Conservation (phyloP, 192 early-diverging fungal species). For the Chytriomyces sp. region DNA sequence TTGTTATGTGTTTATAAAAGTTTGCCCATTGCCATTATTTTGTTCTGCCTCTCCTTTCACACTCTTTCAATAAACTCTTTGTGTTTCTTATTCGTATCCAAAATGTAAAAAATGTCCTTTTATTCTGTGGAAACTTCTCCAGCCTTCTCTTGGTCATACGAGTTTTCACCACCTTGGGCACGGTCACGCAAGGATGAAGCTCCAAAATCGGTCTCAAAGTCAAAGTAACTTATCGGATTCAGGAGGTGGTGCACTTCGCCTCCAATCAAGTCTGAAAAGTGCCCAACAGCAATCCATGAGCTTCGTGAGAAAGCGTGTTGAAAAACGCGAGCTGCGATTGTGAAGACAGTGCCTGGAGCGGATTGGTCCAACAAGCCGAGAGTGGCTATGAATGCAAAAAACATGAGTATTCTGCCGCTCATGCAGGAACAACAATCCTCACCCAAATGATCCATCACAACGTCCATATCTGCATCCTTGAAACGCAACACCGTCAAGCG, state of each 20-base stretch:
- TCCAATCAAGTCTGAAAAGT: constrained; percentile 14
- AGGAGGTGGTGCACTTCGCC: too few relatives aligned
- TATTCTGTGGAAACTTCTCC: too few relatives aligned
- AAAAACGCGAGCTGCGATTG: constrained; percentile 19
- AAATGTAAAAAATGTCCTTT: too few relatives aligned
- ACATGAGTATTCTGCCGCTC: neutral
- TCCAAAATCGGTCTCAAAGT: too few relatives aligned
- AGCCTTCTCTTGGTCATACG: too few relatives aligned
- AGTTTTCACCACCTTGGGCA: too few relatives aligned
- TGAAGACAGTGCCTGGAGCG: constrained; percentile 17
- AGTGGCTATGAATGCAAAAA: neutral
- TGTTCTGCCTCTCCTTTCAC: neutral
- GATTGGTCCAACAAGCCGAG: constrained; percentile 16
- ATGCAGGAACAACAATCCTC: neutral
- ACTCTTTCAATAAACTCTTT: neutral
- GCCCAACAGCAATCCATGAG: constrained; percentile 19
- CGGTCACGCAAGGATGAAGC: too few relatives aligned
- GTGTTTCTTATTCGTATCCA: neutral
- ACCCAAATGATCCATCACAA: constrained; percentile 29
- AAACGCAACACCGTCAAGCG: constrained; percentile 16
- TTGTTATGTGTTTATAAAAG: neutral
- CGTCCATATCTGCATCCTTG: constrained; percentile 21
- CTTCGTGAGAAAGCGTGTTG: neutral
- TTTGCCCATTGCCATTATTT: neutral
- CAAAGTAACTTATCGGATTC: too few relatives aligned